phyloP scores from a whole-genome alignment of 2,329 filamentous ascomycete species.

The Lasiodiplodia hormozganensis region DNA sequence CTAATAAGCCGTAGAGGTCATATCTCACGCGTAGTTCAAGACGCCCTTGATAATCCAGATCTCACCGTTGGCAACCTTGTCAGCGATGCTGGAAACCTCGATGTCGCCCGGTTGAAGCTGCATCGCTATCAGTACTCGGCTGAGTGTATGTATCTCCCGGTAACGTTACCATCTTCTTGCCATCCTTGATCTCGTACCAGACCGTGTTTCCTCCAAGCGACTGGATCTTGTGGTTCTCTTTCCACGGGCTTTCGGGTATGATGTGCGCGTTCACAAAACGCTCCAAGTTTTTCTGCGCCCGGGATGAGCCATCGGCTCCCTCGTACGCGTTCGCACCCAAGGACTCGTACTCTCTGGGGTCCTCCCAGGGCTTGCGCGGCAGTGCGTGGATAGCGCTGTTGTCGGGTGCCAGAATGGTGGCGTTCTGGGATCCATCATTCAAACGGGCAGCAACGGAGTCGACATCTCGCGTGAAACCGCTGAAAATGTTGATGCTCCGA shows the following conservation, averaged over 20 bases:
- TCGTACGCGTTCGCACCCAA: conserved; percentile 77
- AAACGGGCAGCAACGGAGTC: conserved; percentile 72
- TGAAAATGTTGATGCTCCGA: conserved; percentile 82
- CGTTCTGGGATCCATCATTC: conserved; percentile 70
- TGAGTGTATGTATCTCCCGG: background rate
- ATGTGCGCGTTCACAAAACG: conserved; percentile 88
- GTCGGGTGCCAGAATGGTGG: conserved; percentile 84
- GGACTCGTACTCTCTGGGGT: conserved; percentile 73
- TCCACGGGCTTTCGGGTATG: conserved; percentile 77
- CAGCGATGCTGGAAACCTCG: conserved; percentile 76
- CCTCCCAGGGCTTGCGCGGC: conserved; percentile 85
- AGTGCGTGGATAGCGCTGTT: conserved; percentile 81
- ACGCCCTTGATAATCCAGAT: conserved; percentile 77
- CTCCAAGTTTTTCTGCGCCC: conserved; percentile 77
- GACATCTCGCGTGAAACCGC: conserved; percentile 78
- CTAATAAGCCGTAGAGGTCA: background rate
- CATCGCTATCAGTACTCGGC: conserved; percentile 33
- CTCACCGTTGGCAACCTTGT: conserved; percentile 85
- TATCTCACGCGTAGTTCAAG: conserved; percentile 46
- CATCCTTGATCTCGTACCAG: conserved; percentile 81
- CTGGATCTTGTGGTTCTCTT: conserved; percentile 68
- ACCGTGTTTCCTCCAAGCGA: conserved; percentile 73
- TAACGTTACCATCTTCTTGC: conserved; percentile 68
- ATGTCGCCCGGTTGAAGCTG: conserved; percentile 81
- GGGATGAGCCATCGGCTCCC: conserved; percentile 74